phyloP scores from a whole-genome alignment of 139 green algal species.

The Chlamydomonas asymmetrica region DNA sequence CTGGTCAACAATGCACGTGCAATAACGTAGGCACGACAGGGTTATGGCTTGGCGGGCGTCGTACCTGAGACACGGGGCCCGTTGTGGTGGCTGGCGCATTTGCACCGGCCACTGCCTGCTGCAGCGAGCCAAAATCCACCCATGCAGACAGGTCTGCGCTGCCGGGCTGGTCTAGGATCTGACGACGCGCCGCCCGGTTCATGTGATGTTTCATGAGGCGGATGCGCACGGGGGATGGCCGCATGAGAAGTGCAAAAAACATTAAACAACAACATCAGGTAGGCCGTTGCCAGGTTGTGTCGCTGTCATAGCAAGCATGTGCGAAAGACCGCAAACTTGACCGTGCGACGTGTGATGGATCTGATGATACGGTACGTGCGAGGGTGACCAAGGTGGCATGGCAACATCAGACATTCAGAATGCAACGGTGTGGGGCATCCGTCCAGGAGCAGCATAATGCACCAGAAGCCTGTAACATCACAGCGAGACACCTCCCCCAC shows the following conservation, averaged over 20 bases:
- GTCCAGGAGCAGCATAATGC: no score
- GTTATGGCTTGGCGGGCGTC: constrained; percentile 8
- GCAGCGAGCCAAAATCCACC: constrained; percentile 90
- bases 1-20: background rate
- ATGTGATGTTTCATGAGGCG: no score
- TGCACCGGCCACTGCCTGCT: constrained; percentile 32
- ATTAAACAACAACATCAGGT: constrained; percentile 4
- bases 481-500: no score
- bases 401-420: no score
- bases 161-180: constrained; percentile 78
- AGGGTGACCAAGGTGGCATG: no score
- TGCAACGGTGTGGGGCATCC: no score
- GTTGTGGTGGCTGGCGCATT: background rate
- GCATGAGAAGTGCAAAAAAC: no score
- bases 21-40: background rate
- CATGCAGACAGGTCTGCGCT: constrained; percentile 85
- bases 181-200: constrained; percentile 1
- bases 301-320: background rate
- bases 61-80: background rate
- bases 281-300: background rate
- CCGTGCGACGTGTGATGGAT: no score
- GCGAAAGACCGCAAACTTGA: no score
- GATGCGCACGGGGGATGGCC: no score
- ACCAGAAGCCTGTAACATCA: no score
- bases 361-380: no score